These are phyloP conservation scores for Strobilomyces confusus DNA, from an alignment of 768 basidiomycete genomes.

Conservation along the genomic window DNA sequence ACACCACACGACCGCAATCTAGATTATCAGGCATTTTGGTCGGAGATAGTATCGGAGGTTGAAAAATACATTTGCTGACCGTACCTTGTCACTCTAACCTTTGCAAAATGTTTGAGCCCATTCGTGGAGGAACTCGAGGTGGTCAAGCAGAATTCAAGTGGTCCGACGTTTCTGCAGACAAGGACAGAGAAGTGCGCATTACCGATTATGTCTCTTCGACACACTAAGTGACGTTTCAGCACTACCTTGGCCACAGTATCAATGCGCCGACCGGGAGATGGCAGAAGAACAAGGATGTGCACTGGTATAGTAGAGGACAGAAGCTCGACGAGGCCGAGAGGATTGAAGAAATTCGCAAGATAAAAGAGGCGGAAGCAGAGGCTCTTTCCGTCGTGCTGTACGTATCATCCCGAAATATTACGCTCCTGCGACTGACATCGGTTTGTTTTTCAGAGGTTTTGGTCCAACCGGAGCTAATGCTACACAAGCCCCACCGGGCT, in stretches of 20 bases:
- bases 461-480: constrained; percentile 46
- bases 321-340: constrained; percentile 42
- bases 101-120: constrained; percentile 65
- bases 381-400: constrained; percentile 79
- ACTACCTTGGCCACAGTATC: constrained; percentile 93
- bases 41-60: constrained; percentile 19
- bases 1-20: constrained; percentile 1
- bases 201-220: neutral
- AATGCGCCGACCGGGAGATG: constrained; percentile 94
- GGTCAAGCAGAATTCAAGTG: constrained; percentile 91
- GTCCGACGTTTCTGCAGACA: constrained; percentile 87
- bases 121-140: constrained; percentile 87
- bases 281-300: constrained; percentile 97
- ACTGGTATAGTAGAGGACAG: constrained; percentile 84
- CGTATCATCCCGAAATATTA: constrained; percentile 23
- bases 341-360: constrained; percentile 67
- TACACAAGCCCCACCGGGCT: constrained; percentile 18
- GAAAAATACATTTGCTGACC: constrained; percentile 3
- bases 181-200: constrained; percentile 76
- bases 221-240: constrained; percentile 39
- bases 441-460: constrained; percentile 58
- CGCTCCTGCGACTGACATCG: constrained; percentile 2
- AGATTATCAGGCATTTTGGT: constrained; percentile 16
- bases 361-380: constrained; percentile 89
- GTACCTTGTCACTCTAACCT: neutral